Base-by-base conservation (phyloP, 768 basidiomycete species). In the Amanita muscaria region DNA sequence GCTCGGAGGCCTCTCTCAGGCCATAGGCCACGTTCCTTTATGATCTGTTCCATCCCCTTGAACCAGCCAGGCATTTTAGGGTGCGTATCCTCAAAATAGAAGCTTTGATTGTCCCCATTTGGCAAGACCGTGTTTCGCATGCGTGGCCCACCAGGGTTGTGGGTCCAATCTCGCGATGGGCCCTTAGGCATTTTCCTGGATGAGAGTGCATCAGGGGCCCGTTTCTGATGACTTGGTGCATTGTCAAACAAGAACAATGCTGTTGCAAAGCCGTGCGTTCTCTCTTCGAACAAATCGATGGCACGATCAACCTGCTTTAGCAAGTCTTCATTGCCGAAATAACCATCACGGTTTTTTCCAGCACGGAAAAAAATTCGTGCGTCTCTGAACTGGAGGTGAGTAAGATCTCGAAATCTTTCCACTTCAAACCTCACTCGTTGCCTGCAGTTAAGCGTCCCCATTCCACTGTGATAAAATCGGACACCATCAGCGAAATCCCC, bases 401-500 rank as follows among this genome's bases (percentile, higher is more conserved):
- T 36, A 19, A 21, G 27, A 34, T 41, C 47, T 34, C 40, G 48
- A 44, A 19, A 33, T 12, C 33, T 19, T 23, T n/a, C n/a, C n/a
- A n/a, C n/a, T n/a, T n/a, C n/a, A n/a, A n/a, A n/a, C n/a, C 57
- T 27, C n/a, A 57, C 53, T 53, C 49, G 22, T 59, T 51, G 0
- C 33, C 49, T 30, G 57, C 27, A 18, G 11, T 25, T 24, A 65
- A 33, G 11, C 54, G 46, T 0, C 64, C 64, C 54, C 54, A 64
- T 15, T 64, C 62, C 9, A 51, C 12, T 0, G 57, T 58, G 18
- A 65, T 29, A 44, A 67, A 66, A 16, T 67, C 61, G 1, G 65
- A 54, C 1, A 58, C 56, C 63, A 67, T 67, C 10, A 65, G n/a
- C 7, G 66, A 67, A 9, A 40, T 29, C 0, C 64, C 68, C 34